phyloP scores from a whole-genome alignment of 148 eudicot species.

The Pouteria glomerata region DNA sequence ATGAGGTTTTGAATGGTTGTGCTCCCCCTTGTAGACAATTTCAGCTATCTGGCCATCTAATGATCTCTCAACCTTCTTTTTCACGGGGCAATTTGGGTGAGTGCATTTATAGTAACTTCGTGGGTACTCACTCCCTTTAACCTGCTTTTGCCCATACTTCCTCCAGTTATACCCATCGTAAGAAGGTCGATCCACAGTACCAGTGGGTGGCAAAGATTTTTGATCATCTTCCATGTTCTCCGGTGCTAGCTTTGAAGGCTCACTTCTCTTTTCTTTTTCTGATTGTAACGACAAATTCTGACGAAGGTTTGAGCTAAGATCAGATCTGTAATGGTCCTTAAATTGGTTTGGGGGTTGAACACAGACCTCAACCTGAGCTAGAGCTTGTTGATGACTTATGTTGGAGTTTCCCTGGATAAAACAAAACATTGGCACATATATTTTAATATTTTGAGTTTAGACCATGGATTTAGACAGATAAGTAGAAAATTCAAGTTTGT shows the following conservation, averaged over 20 bases:
- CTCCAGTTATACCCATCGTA: slow-evolving; percentile 42
- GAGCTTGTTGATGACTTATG: slow-evolving; percentile 28
- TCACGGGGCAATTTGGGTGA: slow-evolving; percentile 29
- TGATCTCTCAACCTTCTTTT: slow-evolving; percentile 34
- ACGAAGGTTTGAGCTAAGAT: slow-evolving; percentile 15
- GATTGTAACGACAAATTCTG: slow-evolving; percentile 11
- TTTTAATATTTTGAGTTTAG: not conserved
- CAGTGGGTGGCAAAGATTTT: slow-evolving; percentile 6
- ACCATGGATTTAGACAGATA: not conserved
- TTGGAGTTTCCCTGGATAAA: slow-evolving; percentile 29
- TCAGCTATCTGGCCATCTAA: slow-evolving; percentile 37
- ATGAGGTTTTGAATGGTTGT: slow-evolving; percentile 39
- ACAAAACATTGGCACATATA: not conserved
- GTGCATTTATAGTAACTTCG: slow-evolving; percentile 44
- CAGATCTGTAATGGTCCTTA: slow-evolving; percentile 5
- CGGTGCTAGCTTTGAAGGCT: slow-evolving; percentile 18
- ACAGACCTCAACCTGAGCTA: slow-evolving; percentile 20
- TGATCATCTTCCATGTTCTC: slow-evolving; percentile 27
- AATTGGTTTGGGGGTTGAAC: slow-evolving; percentile 20
- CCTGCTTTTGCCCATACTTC: slow-evolving; percentile 39
- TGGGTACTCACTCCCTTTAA: slow-evolving; percentile 39
- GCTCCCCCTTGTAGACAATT: slow-evolving; percentile 37
- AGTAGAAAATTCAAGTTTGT: not conserved
- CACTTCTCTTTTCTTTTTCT: slow-evolving; percentile 18
- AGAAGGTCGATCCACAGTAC: slow-evolving; percentile 41